These are phyloP conservation scores for Globisporangium nagaii DNA, from an alignment of 352 stramenopile species.

Conservation along the genomic window DNA sequence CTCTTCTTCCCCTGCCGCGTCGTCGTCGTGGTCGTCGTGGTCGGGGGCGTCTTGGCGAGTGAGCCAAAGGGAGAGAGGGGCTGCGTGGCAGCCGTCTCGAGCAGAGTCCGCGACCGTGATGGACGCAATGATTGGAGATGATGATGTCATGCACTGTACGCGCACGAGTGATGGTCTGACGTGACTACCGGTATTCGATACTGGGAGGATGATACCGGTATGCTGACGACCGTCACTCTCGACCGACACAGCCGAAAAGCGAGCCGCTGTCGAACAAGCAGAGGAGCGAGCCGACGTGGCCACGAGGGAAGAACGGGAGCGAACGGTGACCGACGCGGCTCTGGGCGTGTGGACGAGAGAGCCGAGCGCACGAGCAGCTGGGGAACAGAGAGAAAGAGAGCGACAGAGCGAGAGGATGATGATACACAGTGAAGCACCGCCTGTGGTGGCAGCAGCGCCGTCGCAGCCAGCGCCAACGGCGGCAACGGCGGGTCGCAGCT, in stretches of 20 bases:
- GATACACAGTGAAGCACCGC: background rate
- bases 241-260: too few species aligned
- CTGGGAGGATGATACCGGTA: too few species aligned
- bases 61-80: background rate
- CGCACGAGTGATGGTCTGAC: too few species aligned
- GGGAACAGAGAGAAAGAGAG: background rate
- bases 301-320: background rate
- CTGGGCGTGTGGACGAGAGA: background rate
- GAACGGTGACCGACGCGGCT: background rate
- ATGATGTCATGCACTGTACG: background rate
- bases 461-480: background rate
- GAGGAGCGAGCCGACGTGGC: too few species aligned
- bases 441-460: background rate
- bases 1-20: background rate
- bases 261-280: too few species aligned
- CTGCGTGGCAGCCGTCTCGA: constrained; percentile 2
- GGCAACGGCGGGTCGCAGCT: background rate
- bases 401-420: background rate
- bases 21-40: background rate
- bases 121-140: background rate
- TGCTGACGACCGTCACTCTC: too few species aligned
- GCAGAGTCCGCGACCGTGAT: background rate
- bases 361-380: too few species aligned
- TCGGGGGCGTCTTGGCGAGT: constrained; percentile 1
- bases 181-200: too few species aligned